Evolutionary conservation across 331 rosid genomes (phyloP).

Genomic region (Rosa hybrid): DNA sequence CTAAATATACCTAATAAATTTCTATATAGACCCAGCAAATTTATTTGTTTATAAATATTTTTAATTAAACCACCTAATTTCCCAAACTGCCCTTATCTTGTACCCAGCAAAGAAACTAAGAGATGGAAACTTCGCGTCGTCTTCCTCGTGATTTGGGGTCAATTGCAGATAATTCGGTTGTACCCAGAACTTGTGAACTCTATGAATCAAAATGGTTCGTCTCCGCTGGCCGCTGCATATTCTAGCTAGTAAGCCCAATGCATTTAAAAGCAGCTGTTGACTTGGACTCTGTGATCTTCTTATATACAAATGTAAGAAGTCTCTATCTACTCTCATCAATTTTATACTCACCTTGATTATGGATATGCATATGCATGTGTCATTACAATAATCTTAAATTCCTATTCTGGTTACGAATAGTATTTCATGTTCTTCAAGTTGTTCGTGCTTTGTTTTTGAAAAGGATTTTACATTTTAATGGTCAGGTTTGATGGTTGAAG

Average conservation of each 20-base stretch:
- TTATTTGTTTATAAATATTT: too few species aligned
- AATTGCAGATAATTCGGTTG: neutral
- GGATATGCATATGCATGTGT: neutral
- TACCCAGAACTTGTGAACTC: constrained; percentile 7
- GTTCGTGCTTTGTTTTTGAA: neutral
- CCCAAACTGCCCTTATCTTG: too few species aligned
- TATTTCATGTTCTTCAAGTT: neutral
- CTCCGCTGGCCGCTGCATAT: constrained; percentile 14
- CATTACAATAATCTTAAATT: neutral
- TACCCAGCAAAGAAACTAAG: too few species aligned
- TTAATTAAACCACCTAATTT: too few species aligned
- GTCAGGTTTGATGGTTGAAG: constrained; percentile 21
- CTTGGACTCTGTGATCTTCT: neutral
- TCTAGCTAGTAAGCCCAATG: constrained; percentile 19
- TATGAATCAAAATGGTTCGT: constrained; percentile 10
- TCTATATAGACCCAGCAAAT: too few species aligned
- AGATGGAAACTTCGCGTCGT: too few species aligned
- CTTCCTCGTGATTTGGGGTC: too few species aligned
- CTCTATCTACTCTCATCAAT: neutral
- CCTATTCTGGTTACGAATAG: neutral
- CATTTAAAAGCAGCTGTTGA: constrained; percentile 11
- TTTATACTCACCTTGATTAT: too few species aligned
- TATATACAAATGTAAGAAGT: constrained; percentile 16
- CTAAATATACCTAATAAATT: too few species aligned
- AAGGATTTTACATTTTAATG: neutral